phyloP scores from a whole-genome alignment of 768 basidiomycete species.

The Kwoniella dejecticola region DNA sequence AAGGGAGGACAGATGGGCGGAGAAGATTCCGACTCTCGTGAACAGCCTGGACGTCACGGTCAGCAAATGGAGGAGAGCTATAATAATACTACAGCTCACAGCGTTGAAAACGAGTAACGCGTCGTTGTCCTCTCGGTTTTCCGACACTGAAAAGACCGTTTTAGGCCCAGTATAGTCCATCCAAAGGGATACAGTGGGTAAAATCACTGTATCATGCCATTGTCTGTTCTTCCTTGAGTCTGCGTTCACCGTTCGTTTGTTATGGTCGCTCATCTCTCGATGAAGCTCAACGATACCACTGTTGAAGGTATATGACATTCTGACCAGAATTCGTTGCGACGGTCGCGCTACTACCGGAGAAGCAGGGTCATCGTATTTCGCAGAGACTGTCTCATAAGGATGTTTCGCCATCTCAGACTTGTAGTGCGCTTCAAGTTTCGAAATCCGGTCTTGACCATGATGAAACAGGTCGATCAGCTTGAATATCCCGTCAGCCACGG shows the following conservation, averaged over 20 bases:
- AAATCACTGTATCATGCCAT: conserved; percentile 67
- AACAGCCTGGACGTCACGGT: conserved; percentile 55
- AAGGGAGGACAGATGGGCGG: conserved; percentile 77
- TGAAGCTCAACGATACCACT: conserved; percentile 82
- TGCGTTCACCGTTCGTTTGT: conserved; percentile 21
- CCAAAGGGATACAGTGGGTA: conserved; percentile 50
- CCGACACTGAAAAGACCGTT: background rate
- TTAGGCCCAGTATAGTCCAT: conserved; percentile 39
- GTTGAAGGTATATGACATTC: conserved; percentile 75
- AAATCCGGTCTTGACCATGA: conserved; percentile 39
- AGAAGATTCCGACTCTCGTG: conserved; percentile 85
- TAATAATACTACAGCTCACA: conserved; percentile 58
- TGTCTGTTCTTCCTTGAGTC: conserved; percentile 61
- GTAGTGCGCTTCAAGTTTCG: conserved; percentile 42
- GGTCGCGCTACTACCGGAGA: conserved; percentile 14
- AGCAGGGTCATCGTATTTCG: conserved; percentile 56
- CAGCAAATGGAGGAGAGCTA: background rate
- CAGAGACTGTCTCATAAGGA: conserved; percentile 22
- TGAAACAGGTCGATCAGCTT: conserved; percentile 49
- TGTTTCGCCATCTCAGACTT: conserved; percentile 27
- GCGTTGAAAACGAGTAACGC: conserved; percentile 77
- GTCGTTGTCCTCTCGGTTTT: conserved; percentile 5
- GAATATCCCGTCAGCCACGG: conserved; percentile 43
- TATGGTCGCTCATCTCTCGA: conserved; percentile 55
- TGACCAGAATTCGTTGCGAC: conserved; percentile 36